Conservation (phyloP, 2,329 filamentous ascomycete species). For the Elsinoe fawcettii region DNA sequence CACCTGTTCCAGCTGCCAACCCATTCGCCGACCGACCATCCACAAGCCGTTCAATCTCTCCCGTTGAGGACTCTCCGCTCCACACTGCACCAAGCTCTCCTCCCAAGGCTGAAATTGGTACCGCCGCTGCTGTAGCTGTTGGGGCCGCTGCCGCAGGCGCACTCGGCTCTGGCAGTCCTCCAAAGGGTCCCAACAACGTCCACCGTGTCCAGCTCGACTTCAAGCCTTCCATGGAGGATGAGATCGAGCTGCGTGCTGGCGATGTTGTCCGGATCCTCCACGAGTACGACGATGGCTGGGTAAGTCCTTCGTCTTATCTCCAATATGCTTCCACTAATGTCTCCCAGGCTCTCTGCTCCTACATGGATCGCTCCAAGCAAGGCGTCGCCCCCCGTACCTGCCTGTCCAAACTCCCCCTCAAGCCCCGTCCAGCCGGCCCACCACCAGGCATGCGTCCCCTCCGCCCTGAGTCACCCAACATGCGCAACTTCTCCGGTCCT, state of each 20-base stretch:
- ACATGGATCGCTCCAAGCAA: conserved; percentile 81
- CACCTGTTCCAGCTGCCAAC: conserved; percentile 22
- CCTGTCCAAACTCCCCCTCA: conserved; percentile 83
- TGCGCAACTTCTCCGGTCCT: conserved; percentile 20
- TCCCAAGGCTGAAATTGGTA: conserved; percentile 23
- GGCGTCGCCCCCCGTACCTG: conserved; percentile 92
- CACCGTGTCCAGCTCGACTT: conserved; percentile 94
- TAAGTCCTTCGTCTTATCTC: conserved; percentile 42
- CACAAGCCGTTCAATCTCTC: conserved; percentile 16
- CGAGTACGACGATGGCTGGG: conserved; percentile 98
- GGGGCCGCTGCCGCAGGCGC: conserved; percentile 34
- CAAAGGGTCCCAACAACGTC: conserved; percentile 51
- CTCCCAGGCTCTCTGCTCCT: conserved; percentile 73
- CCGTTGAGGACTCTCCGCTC: conserved; percentile 19
- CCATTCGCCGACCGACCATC: conserved; percentile 23
- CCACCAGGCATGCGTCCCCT: conserved; percentile 34
- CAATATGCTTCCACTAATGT: conserved; percentile 20
- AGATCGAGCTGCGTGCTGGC: conserved; percentile 72
- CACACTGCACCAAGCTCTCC: conserved; percentile 22
- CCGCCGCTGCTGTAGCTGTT: conserved; percentile 30
- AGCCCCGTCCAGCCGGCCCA: conserved; percentile 61
- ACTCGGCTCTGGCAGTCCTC: conserved; percentile 31
- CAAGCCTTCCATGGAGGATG: conserved; percentile 83
- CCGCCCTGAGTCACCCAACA: conserved; percentile 28
- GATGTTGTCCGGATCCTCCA: conserved; percentile 83